Evolutionary conservation across 805 yeast genomes (phyloP).

Genomic region (Saturnispora quitensis): DNA sequence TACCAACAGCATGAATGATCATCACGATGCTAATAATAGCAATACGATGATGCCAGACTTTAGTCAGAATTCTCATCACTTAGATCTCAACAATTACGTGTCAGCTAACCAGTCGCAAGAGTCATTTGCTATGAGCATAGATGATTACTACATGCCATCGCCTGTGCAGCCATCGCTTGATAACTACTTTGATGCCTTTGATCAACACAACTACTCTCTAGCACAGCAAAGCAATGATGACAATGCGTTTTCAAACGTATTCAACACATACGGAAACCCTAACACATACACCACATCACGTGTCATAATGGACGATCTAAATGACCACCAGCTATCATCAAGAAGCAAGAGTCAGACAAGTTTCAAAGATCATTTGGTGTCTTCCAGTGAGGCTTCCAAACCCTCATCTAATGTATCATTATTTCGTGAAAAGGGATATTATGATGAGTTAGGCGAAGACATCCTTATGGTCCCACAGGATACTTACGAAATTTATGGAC

Average conservation of each 20-base stretch:
- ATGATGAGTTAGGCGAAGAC: conserved; percentile 14
- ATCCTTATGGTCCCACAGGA: conserved; percentile 27
- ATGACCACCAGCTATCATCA: neutral
- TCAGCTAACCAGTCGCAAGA: conserved; percentile 6
- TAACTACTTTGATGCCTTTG: neutral
- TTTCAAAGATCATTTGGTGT: neutral
- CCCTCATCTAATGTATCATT: neutral
- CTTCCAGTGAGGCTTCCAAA: neutral
- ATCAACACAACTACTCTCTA: neutral
- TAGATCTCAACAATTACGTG: conserved; percentile 1
- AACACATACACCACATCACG: neutral
- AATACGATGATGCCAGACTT: neutral
- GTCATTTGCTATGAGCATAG: conserved; percentile 3
- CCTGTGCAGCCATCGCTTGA: neutral
- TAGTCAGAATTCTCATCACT: neutral
- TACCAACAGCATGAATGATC: conserved; percentile 3
- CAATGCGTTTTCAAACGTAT: conserved; percentile 2
- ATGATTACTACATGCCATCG: neutral
- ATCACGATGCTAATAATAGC: neutral
- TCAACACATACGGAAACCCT: conserved; percentile 6
- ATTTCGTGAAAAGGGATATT: neutral
- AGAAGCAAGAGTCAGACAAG: conserved; percentile 4
- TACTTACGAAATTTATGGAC: conserved; percentile 20
- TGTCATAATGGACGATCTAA: conserved; percentile 2
- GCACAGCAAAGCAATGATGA: neutral